Evolutionary conservation across 768 basidiomycete species (phyloP), one percentile per base, ranked within the genome.

Genomic region (Lentinula edodes): DNA sequence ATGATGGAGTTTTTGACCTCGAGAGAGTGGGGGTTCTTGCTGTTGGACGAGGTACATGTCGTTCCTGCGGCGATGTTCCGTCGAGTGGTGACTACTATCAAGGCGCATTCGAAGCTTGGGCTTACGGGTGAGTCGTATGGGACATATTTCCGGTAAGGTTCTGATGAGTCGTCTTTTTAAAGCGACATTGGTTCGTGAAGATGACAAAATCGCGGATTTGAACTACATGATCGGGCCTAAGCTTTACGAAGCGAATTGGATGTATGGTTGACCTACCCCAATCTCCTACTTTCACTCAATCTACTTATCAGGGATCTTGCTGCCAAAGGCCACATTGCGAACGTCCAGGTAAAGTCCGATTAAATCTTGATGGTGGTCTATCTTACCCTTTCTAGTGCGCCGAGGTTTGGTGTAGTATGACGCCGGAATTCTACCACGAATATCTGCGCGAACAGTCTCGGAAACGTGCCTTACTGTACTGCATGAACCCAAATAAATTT

Each of bases 151-250:
- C 16, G 34, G 38, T 13, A 38, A 41, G 23, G 39, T 6, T 20
- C 43, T 58, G 43, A 52, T 12, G 28, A 9, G 32, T n/a, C 20
- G 16, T 52, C 41, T 20, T 39, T 61, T 35, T 45, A 35, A 69
- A 96, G 97, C 97, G 3, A 99, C 97, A 2, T 87, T 99, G 45
- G 97, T 99, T 28, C 90, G 97, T 62, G 97, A 99, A 75, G 97
- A 99, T 70, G 97, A 99, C 73, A 98, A 98, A 78, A 98, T 99
- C 69, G 89, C 90, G 15, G 97, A 99, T 75, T 79, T 99, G 61
- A 98, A 98, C 71, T 99, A 98, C 70, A 92, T 98, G 88, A 98
- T 99, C 72, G 97, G 97, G 6, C 97, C 97, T 9, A 99, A 99
- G 75, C 82, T 99, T 35, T 99, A 99, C 71, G 97, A 99, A 75